Base-by-base conservation (phyloP, 2,329 filamentous ascomycete genomes). In the Ustulina deusta region DNA sequence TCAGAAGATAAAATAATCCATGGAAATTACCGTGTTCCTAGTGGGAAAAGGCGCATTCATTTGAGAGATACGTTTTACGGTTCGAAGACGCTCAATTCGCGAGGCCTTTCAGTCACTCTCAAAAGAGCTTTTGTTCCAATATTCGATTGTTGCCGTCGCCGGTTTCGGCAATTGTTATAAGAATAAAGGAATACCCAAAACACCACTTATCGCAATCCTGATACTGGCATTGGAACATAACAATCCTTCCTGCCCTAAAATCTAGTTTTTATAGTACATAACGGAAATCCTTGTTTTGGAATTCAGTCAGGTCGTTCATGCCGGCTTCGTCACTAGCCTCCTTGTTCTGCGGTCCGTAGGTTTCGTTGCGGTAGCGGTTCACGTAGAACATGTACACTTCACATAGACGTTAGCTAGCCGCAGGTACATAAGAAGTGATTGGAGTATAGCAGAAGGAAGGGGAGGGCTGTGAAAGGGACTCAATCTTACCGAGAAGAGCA, bases 201-300 rank as follows among this genome's bases (percentile, higher is more conserved):
- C 2, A 15, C 11, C 36, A 15, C 36, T 15, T 38, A 38, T 13
- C 10, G 10, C 17, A 38, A 17, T 38, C 11, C 1, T 13, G 36
- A 13, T 15, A 13, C 36, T 38, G 13, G 11, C 36, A 38, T 13
- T 38, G 11, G 4, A 38, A 38, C 36, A n/a, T 17, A 22, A 46
- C n/a, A 13, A 11, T 51, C 29, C 25, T 29, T 11, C 25, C 25
- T 17, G 4, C 3, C 25, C 6, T 6, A 6, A 17, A 7, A 11
- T 20, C 7, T 1, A 9, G 7, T 13, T 15, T 17, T 13, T 13
- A 46, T 9, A 52, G 65, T 6, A 82, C 80, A 69, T 82, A 83
- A 49, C 81, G 70, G 61, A 83, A 83, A 32, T 81, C 75, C 67
- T 79, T 81, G 63, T 83, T 83, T 65, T 82, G 77, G 65, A 81